Conservation (phyloP, 768 basidiomycete genomes). For the Suillus cothurnatus region DNA sequence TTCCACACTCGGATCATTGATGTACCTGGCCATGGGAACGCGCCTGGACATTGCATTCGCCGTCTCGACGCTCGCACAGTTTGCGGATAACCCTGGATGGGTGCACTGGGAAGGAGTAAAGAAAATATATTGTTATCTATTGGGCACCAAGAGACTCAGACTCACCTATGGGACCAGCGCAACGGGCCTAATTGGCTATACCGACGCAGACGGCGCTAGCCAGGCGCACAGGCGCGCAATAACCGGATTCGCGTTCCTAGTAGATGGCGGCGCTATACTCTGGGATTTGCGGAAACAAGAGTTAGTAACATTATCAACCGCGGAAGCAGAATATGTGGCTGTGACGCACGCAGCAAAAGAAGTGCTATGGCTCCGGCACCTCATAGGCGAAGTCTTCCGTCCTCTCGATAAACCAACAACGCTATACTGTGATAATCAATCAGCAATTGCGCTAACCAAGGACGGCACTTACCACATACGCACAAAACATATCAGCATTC, state of each 20-base stretch:
- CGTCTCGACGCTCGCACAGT: constrained; percentile 15
- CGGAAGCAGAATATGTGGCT: background rate
- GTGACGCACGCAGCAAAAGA: constrained; percentile 1
- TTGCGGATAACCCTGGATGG: constrained; percentile 1
- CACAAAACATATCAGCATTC: constrained; percentile 47
- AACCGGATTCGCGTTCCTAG: background rate
- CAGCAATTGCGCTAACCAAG: constrained; percentile 35
- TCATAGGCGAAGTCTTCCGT: background rate
- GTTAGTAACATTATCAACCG: background rate
- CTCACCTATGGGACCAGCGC: background rate
- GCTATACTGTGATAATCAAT: constrained; percentile 38
- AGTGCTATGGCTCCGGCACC: background rate
- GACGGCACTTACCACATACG: constrained; percentile 39
- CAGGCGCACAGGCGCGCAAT: background rate
- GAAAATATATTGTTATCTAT: constrained; percentile 18
- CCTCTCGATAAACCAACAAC: constrained; percentile 5
- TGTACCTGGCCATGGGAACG: no score
- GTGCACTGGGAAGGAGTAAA: constrained; percentile 27
- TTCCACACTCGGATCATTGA: no score
- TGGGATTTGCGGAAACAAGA: background rate
- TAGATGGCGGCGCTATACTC: background rate
- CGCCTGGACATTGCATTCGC: no score
- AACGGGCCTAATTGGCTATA: background rate
- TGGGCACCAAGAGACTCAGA: background rate
- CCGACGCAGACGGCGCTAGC: background rate